Conservation (phyloP, 805 yeast species). For the Candida qinlingensis region DNA sequence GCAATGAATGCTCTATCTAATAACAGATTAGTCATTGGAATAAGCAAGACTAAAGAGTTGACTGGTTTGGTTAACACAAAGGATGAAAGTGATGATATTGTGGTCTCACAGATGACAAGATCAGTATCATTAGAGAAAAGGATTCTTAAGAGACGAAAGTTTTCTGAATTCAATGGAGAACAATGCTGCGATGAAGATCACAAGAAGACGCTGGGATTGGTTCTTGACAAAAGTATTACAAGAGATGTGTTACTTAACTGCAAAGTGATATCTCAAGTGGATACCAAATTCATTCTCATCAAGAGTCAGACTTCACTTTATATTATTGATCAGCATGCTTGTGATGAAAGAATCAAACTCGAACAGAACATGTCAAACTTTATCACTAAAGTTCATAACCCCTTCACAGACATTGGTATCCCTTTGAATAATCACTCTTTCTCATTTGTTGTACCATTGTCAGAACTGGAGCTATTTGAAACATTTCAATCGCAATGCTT, state of each 20-base stretch:
- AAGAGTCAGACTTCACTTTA: slow-evolving; percentile 27
- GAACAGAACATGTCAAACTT: slow-evolving; percentile 44
- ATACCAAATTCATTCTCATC: slow-evolving; percentile 56
- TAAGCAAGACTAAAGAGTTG: not conserved
- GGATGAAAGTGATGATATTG: not conserved
- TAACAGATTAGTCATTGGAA: slow-evolving; percentile 2
- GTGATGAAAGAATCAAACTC: slow-evolving; percentile 66
- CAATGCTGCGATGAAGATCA: not conserved
- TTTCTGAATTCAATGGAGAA: not conserved
- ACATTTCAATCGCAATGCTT: slow-evolving; percentile 26
- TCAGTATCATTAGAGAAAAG: not conserved
- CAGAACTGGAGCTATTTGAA: slow-evolving; percentile 30
- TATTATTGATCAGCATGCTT: slow-evolving; percentile 78
- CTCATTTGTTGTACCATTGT: slow-evolving; percentile 17
- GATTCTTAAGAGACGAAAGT: not conserved
- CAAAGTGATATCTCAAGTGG: slow-evolving; percentile 52
- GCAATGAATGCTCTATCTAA: not conserved
- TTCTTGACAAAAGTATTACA: slow-evolving; percentile 8
- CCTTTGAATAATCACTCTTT: slow-evolving; percentile 7
- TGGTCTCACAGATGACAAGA: not conserved
- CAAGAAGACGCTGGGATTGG: slow-evolving; percentile 4
- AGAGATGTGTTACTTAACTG: slow-evolving; percentile 21
- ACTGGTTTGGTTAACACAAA: slow-evolving; percentile 4
- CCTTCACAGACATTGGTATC: slow-evolving; percentile 14
- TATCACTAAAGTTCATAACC: slow-evolving; percentile 25